Base-by-base conservation (phyloP, 2,329 filamentous ascomycete genomes). In the Grosmannia penicillata region DNA sequence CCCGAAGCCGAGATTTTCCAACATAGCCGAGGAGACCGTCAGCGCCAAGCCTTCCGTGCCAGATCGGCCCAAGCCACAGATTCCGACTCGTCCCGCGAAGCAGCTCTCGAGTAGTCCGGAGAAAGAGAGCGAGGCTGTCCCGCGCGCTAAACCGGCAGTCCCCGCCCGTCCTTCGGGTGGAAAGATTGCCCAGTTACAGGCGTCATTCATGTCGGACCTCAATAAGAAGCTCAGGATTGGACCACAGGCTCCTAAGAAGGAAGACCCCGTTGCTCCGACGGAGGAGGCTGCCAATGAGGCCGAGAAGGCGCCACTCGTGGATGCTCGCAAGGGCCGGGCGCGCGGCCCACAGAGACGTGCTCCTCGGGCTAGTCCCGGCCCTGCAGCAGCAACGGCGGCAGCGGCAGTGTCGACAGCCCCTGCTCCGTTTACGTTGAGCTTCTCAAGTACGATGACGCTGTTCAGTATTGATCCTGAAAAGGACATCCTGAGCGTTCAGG, bases 121-220 rank as follows among this genome's bases (percentile, higher is more conserved):
- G 51, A 46, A 49, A 26, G 52, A 53, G 21, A 57, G 58, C 22
- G 56, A 63, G 42, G 60, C 63, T 18, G 54, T 61, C 4, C 53
- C 61, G 2, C 93, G 86, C 54, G 59, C 73, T n/a, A 96, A 95
- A 55, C 87, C 91, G 5, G 72, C 76, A 0, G 72, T 96, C 3
- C 87, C 91, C 10, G 72, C 78, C 13, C 75, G 85, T 33, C 83
- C 86, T 3, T 69, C 70, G 31, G 83, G 83, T 9, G 74, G 76
- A 50, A 96, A 96, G 63, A 93, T 98, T 54, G 85, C 87, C 14
- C 82, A 84, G 19, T 64, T 98, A 24, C 86, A 93, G 58, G 83
- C 83, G 27, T 85, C 83, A 4, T 96, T 98, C 57, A 76, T 98
- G 70, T 86, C 78, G 32, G 89, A 96, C 52, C 64, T 98, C 30